phyloP scores from a whole-genome alignment of 148 eudicot species.

The Fagopyrum homotropicum region DNA sequence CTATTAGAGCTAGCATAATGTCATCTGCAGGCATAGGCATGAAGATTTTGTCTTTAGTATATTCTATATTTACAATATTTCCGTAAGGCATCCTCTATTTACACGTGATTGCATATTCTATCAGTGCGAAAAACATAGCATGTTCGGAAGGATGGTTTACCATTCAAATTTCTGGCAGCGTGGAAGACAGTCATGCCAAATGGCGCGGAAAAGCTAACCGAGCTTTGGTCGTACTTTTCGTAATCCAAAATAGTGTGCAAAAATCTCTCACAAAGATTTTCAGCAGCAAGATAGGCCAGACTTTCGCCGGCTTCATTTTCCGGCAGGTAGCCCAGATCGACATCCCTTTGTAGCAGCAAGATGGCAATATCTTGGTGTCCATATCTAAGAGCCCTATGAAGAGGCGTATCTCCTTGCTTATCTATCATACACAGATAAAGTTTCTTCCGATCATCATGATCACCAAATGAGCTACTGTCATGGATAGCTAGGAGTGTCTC shows the following conservation, averaged over 20 bases:
- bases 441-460: too few species aligned
- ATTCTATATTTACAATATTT: too few species aligned
- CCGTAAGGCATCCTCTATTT: too few species aligned
- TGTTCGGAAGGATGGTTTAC: neutral
- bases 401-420: neutral
- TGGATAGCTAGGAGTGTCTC: neutral
- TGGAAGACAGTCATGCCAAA: neutral
- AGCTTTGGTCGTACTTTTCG: too few species aligned
- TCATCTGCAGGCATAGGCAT: too few species aligned
- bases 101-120: too few species aligned
- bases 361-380: neutral
- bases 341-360: neutral
- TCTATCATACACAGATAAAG: neutral
- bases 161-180: neutral
- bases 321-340: neutral
- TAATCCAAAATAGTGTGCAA: neutral
- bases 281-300: neutral
- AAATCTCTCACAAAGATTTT: neutral
- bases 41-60: too few species aligned
- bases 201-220: too few species aligned
- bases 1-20: too few species aligned
- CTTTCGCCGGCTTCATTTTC: neutral
- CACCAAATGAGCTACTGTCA: neutral
- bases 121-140: too few species aligned
- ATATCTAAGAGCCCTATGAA: too few species aligned